Percentiles rank a stretch among this genome's conserved stretches.
phyloP scores from a whole-genome alignment of 768 basidiomycete genomes.

The Suillus fuscotomentosus region DNA sequence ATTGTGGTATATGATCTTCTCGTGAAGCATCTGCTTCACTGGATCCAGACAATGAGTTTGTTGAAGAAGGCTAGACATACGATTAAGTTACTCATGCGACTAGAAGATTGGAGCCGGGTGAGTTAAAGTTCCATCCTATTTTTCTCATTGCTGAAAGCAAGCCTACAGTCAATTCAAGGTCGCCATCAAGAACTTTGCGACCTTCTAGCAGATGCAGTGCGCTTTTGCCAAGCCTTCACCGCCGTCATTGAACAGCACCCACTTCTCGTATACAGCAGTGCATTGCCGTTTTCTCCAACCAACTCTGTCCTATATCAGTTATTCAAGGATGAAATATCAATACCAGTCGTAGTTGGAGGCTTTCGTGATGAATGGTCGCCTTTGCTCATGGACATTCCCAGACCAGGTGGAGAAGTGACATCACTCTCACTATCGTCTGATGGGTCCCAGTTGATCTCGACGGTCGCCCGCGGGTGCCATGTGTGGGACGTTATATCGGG shows the following conservation, averaged over 20 bases:
- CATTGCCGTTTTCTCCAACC: slow-evolving; percentile 32
- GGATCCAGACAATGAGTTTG: slow-evolving; percentile 32
- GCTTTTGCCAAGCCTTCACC: slow-evolving; percentile 30
- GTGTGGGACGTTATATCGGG: slow-evolving; percentile 29
- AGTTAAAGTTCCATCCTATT: slow-evolving; percentile 4
- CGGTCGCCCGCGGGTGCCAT: slow-evolving; percentile 17
- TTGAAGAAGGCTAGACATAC: slow-evolving; percentile 32
- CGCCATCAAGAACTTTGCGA: slow-evolving; percentile 16
- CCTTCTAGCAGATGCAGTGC: slow-evolving; percentile 26
- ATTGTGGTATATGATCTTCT: slow-evolving; percentile 22
- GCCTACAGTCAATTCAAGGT: slow-evolving; percentile 12
- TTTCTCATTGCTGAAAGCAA: background rate
- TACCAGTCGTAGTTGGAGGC: slow-evolving; percentile 25
- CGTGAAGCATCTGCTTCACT: slow-evolving; percentile 28
- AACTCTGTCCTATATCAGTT: slow-evolving; percentile 21
- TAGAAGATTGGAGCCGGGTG: slow-evolving; percentile 28
- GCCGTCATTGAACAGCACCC: slow-evolving; percentile 32
- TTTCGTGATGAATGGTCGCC: slow-evolving; percentile 32
- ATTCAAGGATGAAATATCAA: slow-evolving; percentile 24
- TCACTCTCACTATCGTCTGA: slow-evolving; percentile 26
- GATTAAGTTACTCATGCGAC: slow-evolving; percentile 22
- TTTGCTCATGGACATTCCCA: slow-evolving; percentile 28
- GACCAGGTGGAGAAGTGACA: slow-evolving; percentile 12
- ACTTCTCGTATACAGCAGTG: slow-evolving; percentile 30
- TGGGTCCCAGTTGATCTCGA: slow-evolving; percentile 28